Evolutionary conservation across 257 asterid genomes (phyloP), one percentile per base, ranked within the genome.

Genomic region (Ophiorrhiza pumila): DNA sequence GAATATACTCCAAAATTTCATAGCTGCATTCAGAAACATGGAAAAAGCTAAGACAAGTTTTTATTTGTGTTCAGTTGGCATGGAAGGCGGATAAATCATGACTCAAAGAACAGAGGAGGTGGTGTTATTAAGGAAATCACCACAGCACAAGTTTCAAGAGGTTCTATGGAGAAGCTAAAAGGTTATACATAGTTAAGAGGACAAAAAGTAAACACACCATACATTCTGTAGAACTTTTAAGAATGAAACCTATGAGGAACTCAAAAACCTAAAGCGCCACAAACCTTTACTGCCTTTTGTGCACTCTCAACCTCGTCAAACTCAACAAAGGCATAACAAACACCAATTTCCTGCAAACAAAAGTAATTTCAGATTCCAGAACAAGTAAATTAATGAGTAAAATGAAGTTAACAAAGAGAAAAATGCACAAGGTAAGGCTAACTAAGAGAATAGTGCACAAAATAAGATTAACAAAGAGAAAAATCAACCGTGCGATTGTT

Each of bases 281-380:
- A 53, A 72, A 88, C 98, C 97, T 89, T 75, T 65, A 93, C 82
- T 45, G 97, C 97, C 76, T 86, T 87, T 66, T 75, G 88, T 59
- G 86, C 97, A 83, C 97, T 78, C 79, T 83, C 91, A 71, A 77
- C 74, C 76, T 93, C 91, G 74, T 87, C 97, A 80, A 87, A 93
- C 85, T 93, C 97, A 34, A 91, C 95, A 80, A 93, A 90, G 60
- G 97, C 98, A 76, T 81, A 91, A 78, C 95, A 91, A 70, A 89
- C 87, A 68, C 91, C 95, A 70, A 87, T 74, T 66, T 89, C 96
- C 98, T 93, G 89, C 71, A 39, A 78, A 45, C 83, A 80, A 23
- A 68, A 74, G 56, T 62, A 76, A 63, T 71, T 61, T 78, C 34
- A 81, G 84, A 75, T 41, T 41, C 69, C 45, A 65, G n/a, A 56